phyloP scores from a whole-genome alignment of 768 basidiomycete genomes.

The Psilocybe subaeruginosa region DNA sequence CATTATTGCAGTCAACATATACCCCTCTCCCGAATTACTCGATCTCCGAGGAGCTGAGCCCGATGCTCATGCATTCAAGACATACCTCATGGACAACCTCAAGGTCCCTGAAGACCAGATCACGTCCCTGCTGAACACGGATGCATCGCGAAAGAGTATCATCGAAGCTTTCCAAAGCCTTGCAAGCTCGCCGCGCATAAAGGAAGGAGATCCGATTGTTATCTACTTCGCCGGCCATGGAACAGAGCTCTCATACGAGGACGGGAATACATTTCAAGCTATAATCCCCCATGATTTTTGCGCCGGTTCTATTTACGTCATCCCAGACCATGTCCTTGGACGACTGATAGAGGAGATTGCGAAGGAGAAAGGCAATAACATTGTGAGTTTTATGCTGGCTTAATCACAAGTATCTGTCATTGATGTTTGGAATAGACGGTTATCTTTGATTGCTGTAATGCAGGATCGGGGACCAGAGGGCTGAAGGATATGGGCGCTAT shows the following conservation, averaged over 20 bases:
- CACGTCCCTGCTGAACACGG: neutral
- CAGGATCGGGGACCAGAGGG: constrained; percentile 11
- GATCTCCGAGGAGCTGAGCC: neutral
- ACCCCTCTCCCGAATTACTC: neutral
- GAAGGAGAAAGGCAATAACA: constrained; percentile 59
- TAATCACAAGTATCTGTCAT: neutral
- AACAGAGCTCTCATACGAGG: constrained; percentile 50
- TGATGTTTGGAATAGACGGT: constrained; percentile 5
- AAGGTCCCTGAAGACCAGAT: neutral
- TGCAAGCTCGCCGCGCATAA: neutral
- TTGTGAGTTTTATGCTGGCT: constrained; percentile 21
- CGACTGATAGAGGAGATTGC: constrained; percentile 53
- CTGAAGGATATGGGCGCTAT: no score
- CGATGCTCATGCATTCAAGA: neutral
- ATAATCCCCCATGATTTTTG: constrained; percentile 9
- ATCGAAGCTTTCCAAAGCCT: neutral
- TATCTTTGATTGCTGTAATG: constrained; percentile 18
- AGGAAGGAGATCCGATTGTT: neutral
- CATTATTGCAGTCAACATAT: neutral
- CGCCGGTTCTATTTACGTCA: neutral
- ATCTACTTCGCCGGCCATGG: constrained; percentile 6
- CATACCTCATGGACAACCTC: neutral
- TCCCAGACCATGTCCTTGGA: constrained; percentile 15
- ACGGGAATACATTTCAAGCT: constrained; percentile 29
- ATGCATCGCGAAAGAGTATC: neutral